A percentile compares a stretch with the other conserved stretches of the same genome.
These are phyloP conservation scores for Alternaria hordeiaustralica DNA, from an alignment of 2,329 filamentous ascomycete genomes.

Conservation along the genomic window DNA sequence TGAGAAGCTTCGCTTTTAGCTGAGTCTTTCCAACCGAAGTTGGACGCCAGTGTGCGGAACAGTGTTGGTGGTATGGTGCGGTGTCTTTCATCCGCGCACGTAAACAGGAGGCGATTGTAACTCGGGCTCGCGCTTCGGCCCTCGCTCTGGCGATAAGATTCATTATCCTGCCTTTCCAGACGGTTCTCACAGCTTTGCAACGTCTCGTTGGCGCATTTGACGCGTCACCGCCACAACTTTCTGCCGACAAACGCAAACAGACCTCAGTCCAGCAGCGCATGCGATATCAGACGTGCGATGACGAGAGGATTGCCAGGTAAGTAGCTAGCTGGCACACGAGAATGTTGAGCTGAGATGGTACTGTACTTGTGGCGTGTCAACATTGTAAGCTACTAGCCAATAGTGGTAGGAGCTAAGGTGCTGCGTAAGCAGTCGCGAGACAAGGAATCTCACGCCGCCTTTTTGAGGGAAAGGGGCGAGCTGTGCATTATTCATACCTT, in stretches of 20 bases:
- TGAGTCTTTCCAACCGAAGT: neutral
- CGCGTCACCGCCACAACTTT: neutral
- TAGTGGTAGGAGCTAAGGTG: conserved; percentile 2
- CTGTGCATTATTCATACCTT: neutral
- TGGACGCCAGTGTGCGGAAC: neutral
- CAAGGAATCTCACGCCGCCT: conserved; percentile 20
- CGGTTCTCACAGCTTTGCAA: neutral
- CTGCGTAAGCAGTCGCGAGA: conserved; percentile 19
- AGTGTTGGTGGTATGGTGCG: conserved; percentile 1
- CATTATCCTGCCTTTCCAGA: neutral
- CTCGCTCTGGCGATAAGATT: neutral
- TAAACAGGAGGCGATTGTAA: neutral
- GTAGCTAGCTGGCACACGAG: neutral
- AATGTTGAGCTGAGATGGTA: conserved; percentile 10
- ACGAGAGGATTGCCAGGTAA: neutral
- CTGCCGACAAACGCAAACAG: neutral
- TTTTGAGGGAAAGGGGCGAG: conserved; percentile 3
- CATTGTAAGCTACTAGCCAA: conserved; percentile 7
- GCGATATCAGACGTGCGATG: neutral
- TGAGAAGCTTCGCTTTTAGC: neutral
- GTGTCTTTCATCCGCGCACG: neutral
- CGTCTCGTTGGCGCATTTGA: neutral
- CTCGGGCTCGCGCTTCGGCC: neutral
- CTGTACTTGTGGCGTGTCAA: conserved; percentile 2
- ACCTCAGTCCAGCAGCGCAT: neutral